Base-by-base conservation (phyloP, 2,329 filamentous ascomycete genomes). In the Leptographium wingfieldii region DNA sequence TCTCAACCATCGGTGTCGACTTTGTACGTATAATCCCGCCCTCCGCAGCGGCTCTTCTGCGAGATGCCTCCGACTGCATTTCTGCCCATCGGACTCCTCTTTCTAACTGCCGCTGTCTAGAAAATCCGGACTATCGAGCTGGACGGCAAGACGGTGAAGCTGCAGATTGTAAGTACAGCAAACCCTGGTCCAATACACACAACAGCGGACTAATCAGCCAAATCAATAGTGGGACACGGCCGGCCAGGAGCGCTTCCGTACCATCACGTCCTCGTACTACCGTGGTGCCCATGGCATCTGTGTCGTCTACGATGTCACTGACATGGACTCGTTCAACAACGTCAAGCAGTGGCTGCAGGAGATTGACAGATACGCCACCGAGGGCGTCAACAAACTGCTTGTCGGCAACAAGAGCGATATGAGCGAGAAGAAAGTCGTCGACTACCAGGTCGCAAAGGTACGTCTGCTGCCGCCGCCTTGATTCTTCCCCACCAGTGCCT, bases 341-440 rank as follows among this genome's bases (percentile, higher is more conserved):
- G 94, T 99, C 70, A 97, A 99, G 88, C 94, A 99, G 82, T 99
- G 94, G 94, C 85, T 99, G 64, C 94, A 99, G 77, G 94, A 99
- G 80, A 99, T 99, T 69, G 94, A 99, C 80, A 87, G 94, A 74
- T 97, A 99, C 72, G 94, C 94, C 69, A 99, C 94, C 67, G 94
- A 99, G 78, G 94, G 94, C 66, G 94, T 99, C 72, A 99, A 99
- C 85, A 99, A 99, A 84, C 83, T 99, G 67, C 86, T 99, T 64
- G 92, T 99, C 64, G 94, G 94, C 72, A 99, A 99, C 88, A 99
- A 99, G 88, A 96, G 91, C 78, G 94, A 99, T 88, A 97, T 99
- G 91, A 86, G 92, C 62, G 94, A 99, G 79, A 99, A 99, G 88
- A 99, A 97, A 82, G 94, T 97, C 49, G 94, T 99, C 64, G 94